Evolutionary conservation across 805 yeast genomes (phyloP).

Genomic region (Lipomyces orientalis): DNA sequence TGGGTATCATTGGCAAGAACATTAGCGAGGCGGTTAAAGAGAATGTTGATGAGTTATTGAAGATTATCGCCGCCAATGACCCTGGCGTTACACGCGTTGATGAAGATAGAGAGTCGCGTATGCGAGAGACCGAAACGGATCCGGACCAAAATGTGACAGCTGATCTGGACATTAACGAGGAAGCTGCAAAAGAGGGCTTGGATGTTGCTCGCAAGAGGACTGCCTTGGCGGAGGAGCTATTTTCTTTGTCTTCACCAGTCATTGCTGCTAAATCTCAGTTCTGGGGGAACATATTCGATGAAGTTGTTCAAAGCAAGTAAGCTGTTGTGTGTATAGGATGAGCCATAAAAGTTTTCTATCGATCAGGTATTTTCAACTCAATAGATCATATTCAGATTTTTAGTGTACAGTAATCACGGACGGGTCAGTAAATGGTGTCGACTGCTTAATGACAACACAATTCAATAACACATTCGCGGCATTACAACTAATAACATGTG

Average conservation of each 20-base stretch:
- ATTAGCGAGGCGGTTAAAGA: slow-evolving; percentile 17
- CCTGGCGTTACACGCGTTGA: background rate
- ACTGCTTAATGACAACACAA: too few species aligned
- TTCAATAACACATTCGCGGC: too few species aligned
- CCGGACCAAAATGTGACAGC: background rate
- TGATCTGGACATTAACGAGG: background rate
- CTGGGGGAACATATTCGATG: slow-evolving; percentile 22
- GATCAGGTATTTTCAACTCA: background rate
- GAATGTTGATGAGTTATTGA: slow-evolving; percentile 16
- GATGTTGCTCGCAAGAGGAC: slow-evolving; percentile 12
- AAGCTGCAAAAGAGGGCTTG: slow-evolving; percentile 5
- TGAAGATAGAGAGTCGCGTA: background rate
- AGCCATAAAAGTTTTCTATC: background rate
- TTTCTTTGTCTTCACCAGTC: background rate
- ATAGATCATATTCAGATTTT: too few species aligned
- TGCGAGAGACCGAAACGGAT: background rate
- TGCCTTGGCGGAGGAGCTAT: slow-evolving; percentile 18
- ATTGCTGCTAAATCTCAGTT: slow-evolving; percentile 16
- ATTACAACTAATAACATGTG: too few species aligned
- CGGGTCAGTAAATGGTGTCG: background rate
- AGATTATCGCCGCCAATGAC: slow-evolving; percentile 5
- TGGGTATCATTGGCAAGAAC: slow-evolving; percentile 51
- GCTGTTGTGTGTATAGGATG: background rate
- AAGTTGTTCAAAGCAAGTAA: background rate
- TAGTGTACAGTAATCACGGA: too few species aligned